Percentiles rank a stretch among this genome's conserved stretches.
These are phyloP conservation scores for Fusarium acutatum DNA, from an alignment of 2,329 filamentous ascomycete species.

Conservation along the genomic window DNA sequence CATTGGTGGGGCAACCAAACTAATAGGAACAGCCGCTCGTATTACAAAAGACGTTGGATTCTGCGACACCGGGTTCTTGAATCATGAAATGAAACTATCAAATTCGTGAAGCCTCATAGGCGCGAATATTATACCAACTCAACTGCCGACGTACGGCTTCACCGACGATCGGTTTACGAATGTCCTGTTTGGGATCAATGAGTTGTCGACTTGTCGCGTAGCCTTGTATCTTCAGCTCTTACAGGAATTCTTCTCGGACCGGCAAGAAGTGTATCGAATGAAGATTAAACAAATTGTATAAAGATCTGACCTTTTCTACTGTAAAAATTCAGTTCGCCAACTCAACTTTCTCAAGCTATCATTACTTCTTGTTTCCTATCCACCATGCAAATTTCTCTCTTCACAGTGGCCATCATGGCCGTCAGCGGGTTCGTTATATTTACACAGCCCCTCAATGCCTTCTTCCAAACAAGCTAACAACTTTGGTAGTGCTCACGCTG, in stretches of 20 bases:
- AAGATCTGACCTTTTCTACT: no score
- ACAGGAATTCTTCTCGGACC: neutral
- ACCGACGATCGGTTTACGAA: neutral
- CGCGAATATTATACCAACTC: neutral
- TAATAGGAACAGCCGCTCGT: neutral
- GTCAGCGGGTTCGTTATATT: neutral
- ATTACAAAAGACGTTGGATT: neutral
- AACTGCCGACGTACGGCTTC: neutral
- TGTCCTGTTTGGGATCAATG: neutral
- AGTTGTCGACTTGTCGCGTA: no score
- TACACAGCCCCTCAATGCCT: rapidly evolving
- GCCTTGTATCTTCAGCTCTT: no score
- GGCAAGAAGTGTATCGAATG: neutral
- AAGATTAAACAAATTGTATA: neutral
- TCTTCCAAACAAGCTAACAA: neutral
- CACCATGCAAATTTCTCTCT: neutral
- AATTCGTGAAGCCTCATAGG: neutral
- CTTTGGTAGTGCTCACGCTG: neutral
- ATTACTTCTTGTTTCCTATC: rapidly evolving
- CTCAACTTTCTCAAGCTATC: neutral
- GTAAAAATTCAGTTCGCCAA: no score
- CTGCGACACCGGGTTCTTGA: neutral
- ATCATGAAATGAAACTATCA: neutral
- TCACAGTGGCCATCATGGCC: neutral
- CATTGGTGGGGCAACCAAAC: neutral